Evolutionary conservation across 768 basidiomycete species (phyloP).

Genomic region (Mrakia hoshinonis): DNA sequence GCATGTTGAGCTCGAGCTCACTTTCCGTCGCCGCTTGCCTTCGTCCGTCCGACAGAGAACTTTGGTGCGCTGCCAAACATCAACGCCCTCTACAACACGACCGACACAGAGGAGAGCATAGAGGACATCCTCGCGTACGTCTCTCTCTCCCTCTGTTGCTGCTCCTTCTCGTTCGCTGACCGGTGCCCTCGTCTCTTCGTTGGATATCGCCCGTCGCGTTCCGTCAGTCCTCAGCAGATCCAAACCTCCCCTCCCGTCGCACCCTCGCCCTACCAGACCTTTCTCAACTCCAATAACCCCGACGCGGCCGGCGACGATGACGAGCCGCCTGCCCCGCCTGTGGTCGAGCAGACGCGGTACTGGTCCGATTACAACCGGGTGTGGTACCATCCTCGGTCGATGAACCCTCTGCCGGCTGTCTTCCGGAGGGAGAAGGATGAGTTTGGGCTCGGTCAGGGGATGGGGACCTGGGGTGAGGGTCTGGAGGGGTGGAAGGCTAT

Average conservation of each 20-base stretch:
- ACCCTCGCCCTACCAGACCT: slow-evolving; percentile 26
- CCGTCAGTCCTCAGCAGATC: slow-evolving; percentile 16
- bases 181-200: background rate
- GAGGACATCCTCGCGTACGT: slow-evolving; percentile 9
- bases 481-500: slow-evolving; percentile 12
- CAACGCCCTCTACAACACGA: slow-evolving; percentile 25
- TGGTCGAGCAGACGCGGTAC: slow-evolving; percentile 36
- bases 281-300: slow-evolving; percentile 2
- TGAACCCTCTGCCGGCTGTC: slow-evolving; percentile 57
- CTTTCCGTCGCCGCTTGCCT: background rate
- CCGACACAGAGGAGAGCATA: background rate
- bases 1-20: background rate
- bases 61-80: slow-evolving; percentile 27
- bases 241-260: background rate
- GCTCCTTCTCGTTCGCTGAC: background rate
- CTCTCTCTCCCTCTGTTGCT: background rate
- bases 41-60: slow-evolving; percentile 11
- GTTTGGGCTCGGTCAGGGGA: slow-evolving; percentile 40
- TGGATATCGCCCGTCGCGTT: background rate
- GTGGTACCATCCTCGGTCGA: slow-evolving; percentile 56
- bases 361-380: slow-evolving; percentile 65
- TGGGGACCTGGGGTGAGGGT: slow-evolving; percentile 20
- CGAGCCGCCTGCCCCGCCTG: background rate
- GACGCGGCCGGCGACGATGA: background rate
- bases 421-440: slow-evolving; percentile 50